phyloP scores from a whole-genome alignment of 306 rosid species.

The Biancaea sappan region DNA sequence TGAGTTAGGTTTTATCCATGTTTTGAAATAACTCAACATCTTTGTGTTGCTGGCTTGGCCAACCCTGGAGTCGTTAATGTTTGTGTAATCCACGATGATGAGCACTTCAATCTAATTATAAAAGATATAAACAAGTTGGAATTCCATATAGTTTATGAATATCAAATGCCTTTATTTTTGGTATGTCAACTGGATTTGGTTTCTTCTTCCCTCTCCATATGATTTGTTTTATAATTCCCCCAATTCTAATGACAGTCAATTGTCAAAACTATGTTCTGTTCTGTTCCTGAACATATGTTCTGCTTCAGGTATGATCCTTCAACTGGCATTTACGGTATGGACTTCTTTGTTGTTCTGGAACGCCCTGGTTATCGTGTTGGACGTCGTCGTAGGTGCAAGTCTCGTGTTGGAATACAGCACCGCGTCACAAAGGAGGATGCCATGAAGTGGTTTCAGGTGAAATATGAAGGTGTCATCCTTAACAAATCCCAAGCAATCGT shows the following conservation, averaged over 20 bases:
- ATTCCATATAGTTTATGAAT: background rate
- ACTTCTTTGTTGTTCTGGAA: slow-evolving; percentile 80
- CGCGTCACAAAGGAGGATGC: slow-evolving; percentile 88
- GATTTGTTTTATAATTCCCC: background rate
- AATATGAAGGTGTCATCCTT: slow-evolving; percentile 90
- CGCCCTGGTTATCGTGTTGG: slow-evolving; percentile 89
- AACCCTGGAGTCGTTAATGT: too few relatives aligned
- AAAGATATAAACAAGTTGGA: background rate
- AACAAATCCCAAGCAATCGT: slow-evolving; percentile 66
- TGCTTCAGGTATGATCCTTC: slow-evolving; percentile 82
- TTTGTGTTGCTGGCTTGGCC: background rate
- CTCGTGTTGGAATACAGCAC: slow-evolving; percentile 83
- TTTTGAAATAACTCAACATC: background rate
- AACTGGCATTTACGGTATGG: slow-evolving; percentile 89
- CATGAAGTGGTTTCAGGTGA: slow-evolving; percentile 97
- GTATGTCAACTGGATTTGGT: background rate
- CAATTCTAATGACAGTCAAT: background rate
- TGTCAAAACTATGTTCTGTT: background rate
- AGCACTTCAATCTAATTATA: background rate
- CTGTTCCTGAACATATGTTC: background rate
- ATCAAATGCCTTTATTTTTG: background rate
- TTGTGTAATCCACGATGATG: background rate
- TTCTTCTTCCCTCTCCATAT: background rate
- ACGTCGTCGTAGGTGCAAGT: slow-evolving; percentile 74
- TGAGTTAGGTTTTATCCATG: too few relatives aligned